Conservation (phyloP, 2,329 filamentous ascomycete species). For the Cladosporium sp. region DNA sequence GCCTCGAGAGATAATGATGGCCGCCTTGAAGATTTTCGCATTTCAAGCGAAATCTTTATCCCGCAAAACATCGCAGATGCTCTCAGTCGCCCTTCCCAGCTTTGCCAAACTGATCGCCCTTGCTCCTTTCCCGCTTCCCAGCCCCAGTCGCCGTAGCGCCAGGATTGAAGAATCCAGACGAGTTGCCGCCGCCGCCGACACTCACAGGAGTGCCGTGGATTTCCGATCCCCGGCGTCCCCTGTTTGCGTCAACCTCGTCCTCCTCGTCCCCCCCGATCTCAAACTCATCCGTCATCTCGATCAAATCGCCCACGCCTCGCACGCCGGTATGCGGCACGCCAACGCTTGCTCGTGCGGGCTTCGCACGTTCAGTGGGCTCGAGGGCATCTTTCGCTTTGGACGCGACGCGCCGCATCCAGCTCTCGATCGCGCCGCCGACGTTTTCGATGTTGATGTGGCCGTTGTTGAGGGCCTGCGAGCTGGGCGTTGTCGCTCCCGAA, state of each 20-base stretch:
- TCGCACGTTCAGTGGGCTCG: slow-evolving; percentile 14
- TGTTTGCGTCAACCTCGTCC: slow-evolving; percentile 18
- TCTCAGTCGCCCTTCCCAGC: slow-evolving; percentile 28
- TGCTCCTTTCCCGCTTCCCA: slow-evolving; percentile 17
- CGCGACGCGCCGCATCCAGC: slow-evolving; percentile 81
- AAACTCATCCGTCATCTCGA: slow-evolving; percentile 62
- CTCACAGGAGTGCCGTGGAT: slow-evolving; percentile 4
- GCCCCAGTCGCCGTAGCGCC: slow-evolving; percentile 13
- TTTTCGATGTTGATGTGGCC: slow-evolving; percentile 58
- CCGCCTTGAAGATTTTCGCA: background rate
- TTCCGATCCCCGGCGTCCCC: slow-evolving; percentile 24
- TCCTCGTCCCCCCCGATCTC: slow-evolving; percentile 33
- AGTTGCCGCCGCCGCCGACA: slow-evolving; percentile 17
- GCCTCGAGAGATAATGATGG: background rate
- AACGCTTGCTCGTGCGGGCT: slow-evolving; percentile 24
- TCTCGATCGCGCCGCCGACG: slow-evolving; percentile 79
- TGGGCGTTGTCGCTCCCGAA: slow-evolving; percentile 24
- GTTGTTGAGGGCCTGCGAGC: slow-evolving; percentile 13
- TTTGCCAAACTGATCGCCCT: slow-evolving; percentile 20
- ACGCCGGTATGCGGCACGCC: slow-evolving; percentile 30
- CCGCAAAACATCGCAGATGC: background rate
- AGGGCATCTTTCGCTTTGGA: slow-evolving; percentile 45
- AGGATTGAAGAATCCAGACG: slow-evolving; percentile 24
- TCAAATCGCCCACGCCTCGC: slow-evolving; percentile 56
- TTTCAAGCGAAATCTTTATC: background rate